Evolutionary conservation across 768 basidiomycete species (phyloP).

Genomic region (Lactarius hatsudake): DNA sequence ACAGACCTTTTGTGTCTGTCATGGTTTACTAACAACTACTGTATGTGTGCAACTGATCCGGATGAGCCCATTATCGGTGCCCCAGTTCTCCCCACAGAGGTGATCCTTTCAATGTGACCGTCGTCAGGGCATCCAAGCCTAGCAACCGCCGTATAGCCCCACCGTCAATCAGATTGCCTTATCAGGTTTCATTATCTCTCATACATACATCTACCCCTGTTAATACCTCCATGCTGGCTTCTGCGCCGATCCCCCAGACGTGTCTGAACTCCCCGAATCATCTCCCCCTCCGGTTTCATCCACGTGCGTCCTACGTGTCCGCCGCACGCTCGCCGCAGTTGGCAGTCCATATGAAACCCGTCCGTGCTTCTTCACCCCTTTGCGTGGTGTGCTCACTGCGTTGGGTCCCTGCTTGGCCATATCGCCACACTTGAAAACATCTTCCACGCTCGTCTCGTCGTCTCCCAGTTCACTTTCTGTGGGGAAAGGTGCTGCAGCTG

Average conservation of each 20-base stretch:
- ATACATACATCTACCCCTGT: background rate
- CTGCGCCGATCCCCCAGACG: slow-evolving; percentile 17
- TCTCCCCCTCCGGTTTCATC: slow-evolving; percentile 12
- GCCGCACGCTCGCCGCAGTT: slow-evolving; percentile 21
- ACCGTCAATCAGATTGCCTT: background rate
- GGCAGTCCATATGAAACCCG: slow-evolving; percentile 18
- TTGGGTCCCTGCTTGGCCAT: slow-evolving; percentile 13
- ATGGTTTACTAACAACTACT: background rate
- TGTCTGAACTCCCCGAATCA: slow-evolving; percentile 20
- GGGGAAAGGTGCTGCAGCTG: slow-evolving; percentile 15
- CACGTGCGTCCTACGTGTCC: background rate
- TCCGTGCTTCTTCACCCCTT: slow-evolving; percentile 9
- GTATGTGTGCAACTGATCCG: no score
- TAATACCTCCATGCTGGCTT: slow-evolving; percentile 26
- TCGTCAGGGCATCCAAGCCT: slow-evolving; percentile 6
- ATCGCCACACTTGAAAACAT: slow-evolving; percentile 18
- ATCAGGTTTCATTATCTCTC: slow-evolving; percentile 10
- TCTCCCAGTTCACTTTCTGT: slow-evolving; percentile 9
- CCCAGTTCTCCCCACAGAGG: no score
- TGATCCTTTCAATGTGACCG: background rate
- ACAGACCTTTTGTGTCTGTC: slow-evolving; percentile 27
- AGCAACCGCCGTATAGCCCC: slow-evolving; percentile 6
- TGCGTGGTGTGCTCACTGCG: slow-evolving; percentile 21
- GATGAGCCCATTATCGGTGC: no score
- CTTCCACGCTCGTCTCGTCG: slow-evolving; percentile 8